These are phyloP conservation scores for Cercospora nicotianae DNA, from an alignment of 2,329 filamentous ascomycete genomes.

Conservation along the genomic window DNA sequence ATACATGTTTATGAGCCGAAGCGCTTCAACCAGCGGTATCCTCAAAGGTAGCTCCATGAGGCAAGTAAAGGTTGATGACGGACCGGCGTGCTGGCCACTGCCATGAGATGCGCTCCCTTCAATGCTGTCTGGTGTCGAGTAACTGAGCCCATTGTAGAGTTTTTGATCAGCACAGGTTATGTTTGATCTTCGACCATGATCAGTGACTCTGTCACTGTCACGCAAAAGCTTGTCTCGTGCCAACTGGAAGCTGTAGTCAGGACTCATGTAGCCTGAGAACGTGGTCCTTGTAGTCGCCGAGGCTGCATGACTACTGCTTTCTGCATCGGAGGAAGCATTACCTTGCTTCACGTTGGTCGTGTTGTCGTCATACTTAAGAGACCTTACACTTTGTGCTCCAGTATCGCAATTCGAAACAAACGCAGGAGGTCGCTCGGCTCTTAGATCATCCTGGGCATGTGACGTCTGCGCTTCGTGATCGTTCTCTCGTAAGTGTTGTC, in stretches of 20 bases:
- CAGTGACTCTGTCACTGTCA: not conserved
- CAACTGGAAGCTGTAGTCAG: conserved; percentile 1
- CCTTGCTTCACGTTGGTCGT: not conserved
- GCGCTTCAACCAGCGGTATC: not conserved
- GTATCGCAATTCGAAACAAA: not conserved
- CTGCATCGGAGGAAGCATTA: not conserved
- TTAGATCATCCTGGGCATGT: not conserved
- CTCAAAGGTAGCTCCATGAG: not conserved
- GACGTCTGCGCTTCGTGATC: not conserved
- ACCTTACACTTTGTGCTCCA: not conserved
- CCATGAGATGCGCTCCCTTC: not conserved
- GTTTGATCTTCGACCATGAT: not conserved
- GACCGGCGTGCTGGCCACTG: not conserved
- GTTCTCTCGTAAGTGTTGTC: not conserved
- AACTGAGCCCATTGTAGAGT: not conserved
- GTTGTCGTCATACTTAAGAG: not conserved
- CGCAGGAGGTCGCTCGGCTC: not conserved
- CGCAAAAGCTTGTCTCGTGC: not conserved
- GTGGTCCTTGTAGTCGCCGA: not conserved
- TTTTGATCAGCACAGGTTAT: not conserved
- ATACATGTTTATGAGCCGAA: not conserved
- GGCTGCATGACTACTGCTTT: not conserved
- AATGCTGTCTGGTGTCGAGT: not conserved
- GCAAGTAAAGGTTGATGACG: not conserved
- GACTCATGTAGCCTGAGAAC: not conserved